Percentiles rank a stretch among this genome's conserved stretches.
phyloP scores from a whole-genome alignment of 768 basidiomycete genomes.

The Agrocybe pediades region DNA sequence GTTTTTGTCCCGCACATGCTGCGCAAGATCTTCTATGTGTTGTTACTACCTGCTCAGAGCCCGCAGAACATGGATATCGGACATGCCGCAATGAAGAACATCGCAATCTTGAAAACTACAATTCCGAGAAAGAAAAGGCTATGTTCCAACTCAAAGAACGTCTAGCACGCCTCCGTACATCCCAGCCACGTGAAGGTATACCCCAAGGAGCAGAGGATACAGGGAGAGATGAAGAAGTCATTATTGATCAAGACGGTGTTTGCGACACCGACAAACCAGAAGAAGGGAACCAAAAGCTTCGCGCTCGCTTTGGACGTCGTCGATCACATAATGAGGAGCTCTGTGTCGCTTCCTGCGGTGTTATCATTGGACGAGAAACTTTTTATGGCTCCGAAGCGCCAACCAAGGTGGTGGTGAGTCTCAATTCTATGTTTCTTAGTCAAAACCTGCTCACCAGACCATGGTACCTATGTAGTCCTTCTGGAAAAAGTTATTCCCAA shows the following conservation, averaged over 20 bases:
- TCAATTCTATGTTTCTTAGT: background rate
- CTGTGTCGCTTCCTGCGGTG: slow-evolving; percentile 24
- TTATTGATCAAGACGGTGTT: background rate
- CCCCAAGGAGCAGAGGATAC: slow-evolving; percentile 1
- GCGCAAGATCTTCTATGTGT: background rate
- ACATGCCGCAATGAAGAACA: background rate
- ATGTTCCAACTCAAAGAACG: slow-evolving; percentile 6
- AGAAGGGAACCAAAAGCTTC: slow-evolving; percentile 17
- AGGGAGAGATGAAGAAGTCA: slow-evolving; percentile 1
- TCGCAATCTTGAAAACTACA: background rate
- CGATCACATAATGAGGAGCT: slow-evolving; percentile 32
- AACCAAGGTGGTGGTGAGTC: slow-evolving; percentile 16
- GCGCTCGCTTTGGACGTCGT: slow-evolving; percentile 25
- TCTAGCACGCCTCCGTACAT: background rate
- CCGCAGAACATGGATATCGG: background rate
- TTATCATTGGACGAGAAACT: slow-evolving; percentile 25
- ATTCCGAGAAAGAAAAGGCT: background rate
- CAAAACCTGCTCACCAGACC: background rate
- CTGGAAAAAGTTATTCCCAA: slow-evolving; percentile 13
- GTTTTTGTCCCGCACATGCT: background rate
- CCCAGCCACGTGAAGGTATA: background rate
- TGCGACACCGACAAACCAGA: slow-evolving; percentile 4
- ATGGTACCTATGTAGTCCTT: slow-evolving; percentile 8
- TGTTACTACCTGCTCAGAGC: background rate
- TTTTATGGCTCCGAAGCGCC: slow-evolving; percentile 28